Conservation (phyloP, 2,329 filamentous ascomycete species). For the Ramularia collo-cygni region DNA sequence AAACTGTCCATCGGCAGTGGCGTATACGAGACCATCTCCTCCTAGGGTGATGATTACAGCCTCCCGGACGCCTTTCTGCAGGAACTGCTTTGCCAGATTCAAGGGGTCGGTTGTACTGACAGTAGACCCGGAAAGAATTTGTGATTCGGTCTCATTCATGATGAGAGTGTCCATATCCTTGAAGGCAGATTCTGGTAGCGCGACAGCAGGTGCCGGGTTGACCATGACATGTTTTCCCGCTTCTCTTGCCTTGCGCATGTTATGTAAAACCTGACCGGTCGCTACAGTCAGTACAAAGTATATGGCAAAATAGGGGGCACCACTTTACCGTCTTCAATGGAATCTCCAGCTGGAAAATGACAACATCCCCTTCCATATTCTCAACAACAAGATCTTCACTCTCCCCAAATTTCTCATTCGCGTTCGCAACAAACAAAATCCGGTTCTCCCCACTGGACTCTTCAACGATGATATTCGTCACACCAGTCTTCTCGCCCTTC, state of each 20-base stretch:
- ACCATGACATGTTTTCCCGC: conserved; percentile 54
- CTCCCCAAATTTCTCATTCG: conserved; percentile 36
- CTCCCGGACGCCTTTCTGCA: conserved; percentile 62
- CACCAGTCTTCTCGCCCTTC: conserved; percentile 40
- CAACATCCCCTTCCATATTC: conserved; percentile 32
- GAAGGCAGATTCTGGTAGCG: conserved; percentile 61
- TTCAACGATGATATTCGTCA: conserved; percentile 45
- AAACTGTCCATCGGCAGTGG: conserved; percentile 15
- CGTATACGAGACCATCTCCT: conserved; percentile 34
- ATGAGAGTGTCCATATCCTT: conserved; percentile 67
- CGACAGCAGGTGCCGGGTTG: conserved; percentile 71
- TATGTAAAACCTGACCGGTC: conserved; percentile 29
- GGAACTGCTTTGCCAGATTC: conserved; percentile 47
- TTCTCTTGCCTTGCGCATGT: conserved; percentile 23
- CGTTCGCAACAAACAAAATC: conserved; percentile 43
- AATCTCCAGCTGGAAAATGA: conserved; percentile 43
- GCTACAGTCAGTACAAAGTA: conserved; percentile 1
- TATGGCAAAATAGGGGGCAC: not conserved
- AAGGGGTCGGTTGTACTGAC: conserved; percentile 32
- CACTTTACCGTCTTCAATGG: conserved; percentile 35
- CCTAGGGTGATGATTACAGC: conserved; percentile 83
- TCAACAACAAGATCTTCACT: conserved; percentile 12
- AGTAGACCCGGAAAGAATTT: conserved; percentile 55
- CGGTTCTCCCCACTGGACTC: conserved; percentile 42
- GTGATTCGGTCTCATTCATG: conserved; percentile 85